Conservation (phyloP, 2,329 filamentous ascomycete species). For the Ophiostoma piceae region DNA sequence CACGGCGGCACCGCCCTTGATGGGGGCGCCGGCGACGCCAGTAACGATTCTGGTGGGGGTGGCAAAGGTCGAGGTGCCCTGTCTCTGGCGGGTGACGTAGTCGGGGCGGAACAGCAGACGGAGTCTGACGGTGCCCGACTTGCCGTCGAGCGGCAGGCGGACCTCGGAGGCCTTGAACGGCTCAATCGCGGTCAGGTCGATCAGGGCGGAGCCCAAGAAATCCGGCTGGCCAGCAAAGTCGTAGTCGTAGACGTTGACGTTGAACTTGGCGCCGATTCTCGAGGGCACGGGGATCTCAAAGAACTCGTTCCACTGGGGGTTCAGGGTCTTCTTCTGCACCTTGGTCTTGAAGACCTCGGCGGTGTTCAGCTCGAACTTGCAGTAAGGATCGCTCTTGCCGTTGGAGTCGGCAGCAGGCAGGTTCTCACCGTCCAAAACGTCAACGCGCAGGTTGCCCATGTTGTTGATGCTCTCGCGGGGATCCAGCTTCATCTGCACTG, state of each 20-base stretch:
- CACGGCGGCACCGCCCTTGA: conserved; percentile 83
- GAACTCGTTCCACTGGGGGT: conserved; percentile 92
- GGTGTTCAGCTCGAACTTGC: conserved; percentile 86
- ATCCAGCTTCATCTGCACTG: conserved; percentile 88
- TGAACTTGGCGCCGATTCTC: conserved; percentile 77
- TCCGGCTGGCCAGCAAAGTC: conserved; percentile 96
- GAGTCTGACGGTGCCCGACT: conserved; percentile 76
- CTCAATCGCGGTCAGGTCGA: conserved; percentile 74
- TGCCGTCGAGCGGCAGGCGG: conserved; percentile 72
- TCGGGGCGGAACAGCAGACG: conserved; percentile 88
- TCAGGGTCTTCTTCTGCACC: conserved; percentile 91
- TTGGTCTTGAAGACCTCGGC: conserved; percentile 93
- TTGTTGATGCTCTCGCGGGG: conserved; percentile 98
- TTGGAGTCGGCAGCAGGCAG: conserved; percentile 94
- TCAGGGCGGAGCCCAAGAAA: conserved; percentile 69
- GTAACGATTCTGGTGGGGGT: conserved; percentile 86
- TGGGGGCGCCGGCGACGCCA: conserved; percentile 75
- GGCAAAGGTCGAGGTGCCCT: conserved; percentile 91
- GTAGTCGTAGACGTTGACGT: conserved; percentile 84
- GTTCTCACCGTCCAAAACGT: conserved; percentile 78
- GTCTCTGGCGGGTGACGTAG: conserved; percentile 79
- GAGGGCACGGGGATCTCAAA: conserved; percentile 82
- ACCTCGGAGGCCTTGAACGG: conserved; percentile 79
- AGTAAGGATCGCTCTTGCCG: conserved; percentile 94
- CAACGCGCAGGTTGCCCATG: conserved; percentile 91